Evolutionary conservation across 2,329 filamentous ascomycete species (phyloP).

Genomic region (Diaporthe sp.): DNA sequence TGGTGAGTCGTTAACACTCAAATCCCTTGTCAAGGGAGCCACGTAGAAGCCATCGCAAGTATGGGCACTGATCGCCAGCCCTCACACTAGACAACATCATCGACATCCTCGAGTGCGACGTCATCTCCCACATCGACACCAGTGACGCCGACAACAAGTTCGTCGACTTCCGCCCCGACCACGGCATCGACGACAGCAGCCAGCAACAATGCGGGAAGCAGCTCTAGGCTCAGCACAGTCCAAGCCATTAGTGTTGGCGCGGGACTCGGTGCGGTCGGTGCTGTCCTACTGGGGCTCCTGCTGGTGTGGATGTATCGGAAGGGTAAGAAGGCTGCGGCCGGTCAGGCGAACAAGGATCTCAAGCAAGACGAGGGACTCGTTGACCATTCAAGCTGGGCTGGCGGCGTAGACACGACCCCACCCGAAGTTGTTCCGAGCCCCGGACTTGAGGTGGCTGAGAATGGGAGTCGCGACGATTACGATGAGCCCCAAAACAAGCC

Average conservation of each 20-base stretch:
- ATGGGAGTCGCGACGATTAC: not conserved
- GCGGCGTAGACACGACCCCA: not conserved
- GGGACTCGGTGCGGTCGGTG: not conserved
- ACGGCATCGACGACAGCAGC: not conserved
- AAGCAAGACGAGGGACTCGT: not conserved
- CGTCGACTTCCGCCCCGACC: not conserved
- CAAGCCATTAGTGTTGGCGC: not conserved
- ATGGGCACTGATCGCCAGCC: not conserved
- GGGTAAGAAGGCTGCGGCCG: not conserved
- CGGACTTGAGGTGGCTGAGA: not conserved
- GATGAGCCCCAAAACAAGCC: not conserved
- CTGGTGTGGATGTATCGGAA: not conserved
- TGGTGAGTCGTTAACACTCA: not conserved
- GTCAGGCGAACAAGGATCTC: not conserved
- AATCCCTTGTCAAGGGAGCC: not conserved
- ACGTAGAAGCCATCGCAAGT: not conserved
- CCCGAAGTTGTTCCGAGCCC: not conserved
- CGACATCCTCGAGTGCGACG: not conserved
- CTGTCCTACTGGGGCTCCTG: not conserved
- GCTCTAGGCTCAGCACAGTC: not conserved
- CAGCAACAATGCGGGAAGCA: not conserved
- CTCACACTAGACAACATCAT: not conserved
- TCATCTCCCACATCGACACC: not conserved
- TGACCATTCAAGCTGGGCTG: not conserved
- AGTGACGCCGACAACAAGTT: not conserved